These are phyloP conservation scores for Olyra latifolia DNA, from an alignment of 176 grass and related monocot species.

Conservation along the genomic window DNA sequence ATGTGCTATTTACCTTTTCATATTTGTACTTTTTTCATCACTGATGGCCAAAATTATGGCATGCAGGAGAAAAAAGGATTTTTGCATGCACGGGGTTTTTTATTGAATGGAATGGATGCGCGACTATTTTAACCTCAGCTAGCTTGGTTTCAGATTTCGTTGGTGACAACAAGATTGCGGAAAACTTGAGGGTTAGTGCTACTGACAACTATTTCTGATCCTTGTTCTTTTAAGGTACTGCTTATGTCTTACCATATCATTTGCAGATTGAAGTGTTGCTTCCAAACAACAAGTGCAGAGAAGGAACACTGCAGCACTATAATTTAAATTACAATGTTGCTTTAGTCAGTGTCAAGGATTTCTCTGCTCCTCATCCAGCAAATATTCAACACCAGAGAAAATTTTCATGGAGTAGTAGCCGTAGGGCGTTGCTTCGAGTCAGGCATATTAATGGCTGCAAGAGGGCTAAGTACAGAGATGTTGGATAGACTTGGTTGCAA, in stretches of 20 bases:
- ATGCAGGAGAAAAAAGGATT: slow-evolving; percentile 16
- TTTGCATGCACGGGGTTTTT: slow-evolving; percentile 19
- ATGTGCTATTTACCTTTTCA: neutral
- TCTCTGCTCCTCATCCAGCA: neutral
- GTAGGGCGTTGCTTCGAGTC: neutral
- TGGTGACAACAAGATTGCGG: neutral
- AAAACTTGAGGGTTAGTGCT: slow-evolving; percentile 16
- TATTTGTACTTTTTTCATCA: neutral
- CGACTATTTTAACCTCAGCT: slow-evolving; percentile 5
- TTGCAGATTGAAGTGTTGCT: slow-evolving; percentile 20
- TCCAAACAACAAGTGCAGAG: neutral
- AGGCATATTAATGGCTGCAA: neutral
- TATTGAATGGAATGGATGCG: slow-evolving; percentile 14
- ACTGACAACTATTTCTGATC: neutral
- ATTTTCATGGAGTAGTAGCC: neutral
- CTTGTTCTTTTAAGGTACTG: neutral
- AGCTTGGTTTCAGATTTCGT: neutral
- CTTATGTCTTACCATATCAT: neutral
- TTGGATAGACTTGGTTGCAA: neutral
- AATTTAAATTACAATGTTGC: slow-evolving; percentile 25
- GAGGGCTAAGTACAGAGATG: neutral
- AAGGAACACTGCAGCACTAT: neutral
- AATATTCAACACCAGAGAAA: neutral
- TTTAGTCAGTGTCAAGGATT: slow-evolving; percentile 15
- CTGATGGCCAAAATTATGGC: neutral